Evolutionary conservation across 805 yeast genomes (phyloP).

Genomic region (Wickerhamomyces ciferrii): DNA sequence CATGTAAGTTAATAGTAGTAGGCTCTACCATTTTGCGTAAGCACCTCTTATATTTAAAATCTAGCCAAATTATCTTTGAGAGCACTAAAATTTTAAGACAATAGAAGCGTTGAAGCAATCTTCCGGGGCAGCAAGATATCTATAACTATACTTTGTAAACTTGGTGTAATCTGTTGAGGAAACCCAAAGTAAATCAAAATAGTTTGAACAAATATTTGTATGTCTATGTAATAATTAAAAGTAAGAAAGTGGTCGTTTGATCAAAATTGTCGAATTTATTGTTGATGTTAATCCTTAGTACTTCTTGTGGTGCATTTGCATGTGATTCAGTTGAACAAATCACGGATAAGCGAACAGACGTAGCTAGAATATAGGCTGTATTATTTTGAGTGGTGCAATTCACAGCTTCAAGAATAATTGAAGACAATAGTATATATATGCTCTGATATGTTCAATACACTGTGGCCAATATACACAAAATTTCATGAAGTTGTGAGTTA

Average conservation of each 20-base stretch:
- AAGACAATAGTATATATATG: too few species aligned
- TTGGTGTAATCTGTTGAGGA: neutral
- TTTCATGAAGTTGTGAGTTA: too few species aligned
- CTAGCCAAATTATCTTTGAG: too few species aligned
- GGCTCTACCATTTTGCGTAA: neutral
- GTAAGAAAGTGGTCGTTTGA: neutral
- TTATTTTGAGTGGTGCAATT: too few species aligned
- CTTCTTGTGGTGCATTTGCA: neutral
- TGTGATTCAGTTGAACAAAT: neutral
- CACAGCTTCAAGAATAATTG: too few species aligned
- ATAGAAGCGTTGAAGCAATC: neutral
- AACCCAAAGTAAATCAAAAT: neutral
- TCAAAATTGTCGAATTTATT: neutral
- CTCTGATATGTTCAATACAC: too few species aligned
- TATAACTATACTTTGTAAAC: neutral
- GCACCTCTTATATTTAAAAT: too few species aligned
- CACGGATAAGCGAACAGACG: neutral
- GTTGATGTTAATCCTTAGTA: neutral
- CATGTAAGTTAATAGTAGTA: neutral
- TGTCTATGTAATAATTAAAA: too few species aligned
- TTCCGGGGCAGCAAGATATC: neutral
- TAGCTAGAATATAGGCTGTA: too few species aligned
- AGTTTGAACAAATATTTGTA: too few species aligned
- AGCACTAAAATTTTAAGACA: neutral
- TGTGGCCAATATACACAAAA: too few species aligned